Base-by-base conservation (phyloP, 805 yeast species). In the Candida xyloterini region DNA sequence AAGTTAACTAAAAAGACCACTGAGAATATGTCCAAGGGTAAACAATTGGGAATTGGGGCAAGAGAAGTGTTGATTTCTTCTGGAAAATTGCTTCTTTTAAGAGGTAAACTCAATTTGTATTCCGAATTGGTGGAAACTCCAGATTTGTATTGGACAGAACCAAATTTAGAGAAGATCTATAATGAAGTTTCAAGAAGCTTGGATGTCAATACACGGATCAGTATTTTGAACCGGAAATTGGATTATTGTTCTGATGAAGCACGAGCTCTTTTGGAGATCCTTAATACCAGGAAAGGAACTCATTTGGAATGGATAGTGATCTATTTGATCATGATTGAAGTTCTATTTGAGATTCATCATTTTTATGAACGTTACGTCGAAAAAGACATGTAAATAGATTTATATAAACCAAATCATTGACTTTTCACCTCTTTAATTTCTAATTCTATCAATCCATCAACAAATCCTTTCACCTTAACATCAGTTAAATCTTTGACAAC, bases 221-320 rank as follows among this genome's bases (percentile, higher is more conserved):
- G 78, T 22, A 87, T 89, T 25, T 65, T 90, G 57, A 90, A 90
- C 59, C 73, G 89, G 38, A 89, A 89, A 58, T 65, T 90, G 43
- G 97, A 90, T 59, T 90, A 90, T 62, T 88, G 95, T 2, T 81
- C 95, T 0, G 96, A 90, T 46, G 95, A 89, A 56, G 84, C 87
- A 11, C 72, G 87, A 10, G 90, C 89, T 2, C 66, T 90, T 26
- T 69, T 89, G 47, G 75, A 82, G 15, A 82, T 88, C 3, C 59
- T 88, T 44, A 83, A 79, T 40, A 95, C 89, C 51, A 78, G 79
- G 50, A 84, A 83, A 44, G 74, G 91, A 24, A 74, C 86, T 3
- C 67, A 88, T 15, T 66, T 90, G 31, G 97, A 90, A 58, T 85
- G 95, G 95, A 83, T 88, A 59, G 88, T 90, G 51, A 87, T 90